These are phyloP conservation scores for Parmales sp. DNA, from an alignment of 108 stramenopile species.

Conservation along the genomic window DNA sequence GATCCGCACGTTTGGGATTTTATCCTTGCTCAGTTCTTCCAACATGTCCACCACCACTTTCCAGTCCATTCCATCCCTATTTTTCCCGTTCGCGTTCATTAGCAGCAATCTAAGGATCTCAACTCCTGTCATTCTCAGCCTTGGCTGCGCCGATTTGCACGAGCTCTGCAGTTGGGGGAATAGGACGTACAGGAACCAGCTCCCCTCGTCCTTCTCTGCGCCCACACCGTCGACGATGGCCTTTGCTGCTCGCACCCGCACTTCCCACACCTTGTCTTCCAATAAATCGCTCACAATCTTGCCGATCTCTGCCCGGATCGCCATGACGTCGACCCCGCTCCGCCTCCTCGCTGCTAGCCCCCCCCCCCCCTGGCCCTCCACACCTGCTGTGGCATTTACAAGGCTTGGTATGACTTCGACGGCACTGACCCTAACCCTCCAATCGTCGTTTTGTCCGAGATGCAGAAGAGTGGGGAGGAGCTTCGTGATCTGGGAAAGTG, in stretches of 20 bases:
- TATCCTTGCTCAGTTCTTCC: constrained; percentile 52
- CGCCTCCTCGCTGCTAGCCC: too few species aligned
- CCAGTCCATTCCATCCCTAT: constrained; percentile 24
- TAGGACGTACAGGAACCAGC: constrained; percentile 65
- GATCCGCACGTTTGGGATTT: constrained; percentile 67
- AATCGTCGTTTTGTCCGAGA: constrained; percentile 65
- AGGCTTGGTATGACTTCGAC: constrained; percentile 84
- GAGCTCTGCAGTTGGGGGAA: constrained; percentile 59
- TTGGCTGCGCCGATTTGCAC: constrained; percentile 47
- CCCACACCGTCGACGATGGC: constrained; percentile 71
- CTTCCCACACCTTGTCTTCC: constrained; percentile 68
- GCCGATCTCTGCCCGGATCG: constrained; percentile 66
- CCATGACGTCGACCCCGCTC: too few species aligned
- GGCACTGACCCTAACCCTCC: constrained; percentile 77
- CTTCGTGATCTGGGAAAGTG: constrained; percentile 64
- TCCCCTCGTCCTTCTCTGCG: constrained; percentile 25
- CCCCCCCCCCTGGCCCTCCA: too few species aligned
- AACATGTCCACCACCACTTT: constrained; percentile 45
- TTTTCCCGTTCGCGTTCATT: constrained; percentile 31
- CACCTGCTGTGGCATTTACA: constrained; percentile 61
- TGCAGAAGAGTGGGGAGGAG: constrained; percentile 72
- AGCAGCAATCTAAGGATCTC: constrained; percentile 75
- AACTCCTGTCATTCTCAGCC: constrained; percentile 60
- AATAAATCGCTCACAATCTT: constrained; percentile 59
- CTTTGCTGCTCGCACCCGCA: constrained; percentile 68